Evolutionary conservation across 805 yeast genomes (phyloP).

Genomic region (Kuraishia hungarica): DNA sequence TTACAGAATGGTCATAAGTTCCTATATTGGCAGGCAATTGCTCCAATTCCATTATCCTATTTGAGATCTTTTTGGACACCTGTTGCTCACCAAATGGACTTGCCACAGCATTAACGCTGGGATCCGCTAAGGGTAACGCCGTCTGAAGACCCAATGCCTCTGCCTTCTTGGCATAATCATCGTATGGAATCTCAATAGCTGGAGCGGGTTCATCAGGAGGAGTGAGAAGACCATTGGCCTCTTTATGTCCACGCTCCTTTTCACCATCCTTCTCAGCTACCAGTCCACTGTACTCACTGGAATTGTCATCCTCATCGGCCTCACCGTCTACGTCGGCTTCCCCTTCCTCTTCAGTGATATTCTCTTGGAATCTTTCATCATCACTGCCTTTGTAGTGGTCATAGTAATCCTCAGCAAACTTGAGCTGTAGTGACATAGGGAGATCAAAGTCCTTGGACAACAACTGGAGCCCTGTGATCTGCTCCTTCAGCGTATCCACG

Average conservation of each 20-base stretch:
- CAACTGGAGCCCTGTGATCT: slow-evolving; percentile 54
- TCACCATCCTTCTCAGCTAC: not conserved
- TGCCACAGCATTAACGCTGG: slow-evolving; percentile 38
- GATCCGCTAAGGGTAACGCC: slow-evolving; percentile 18
- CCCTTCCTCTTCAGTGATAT: slow-evolving; percentile 2
- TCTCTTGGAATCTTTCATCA: slow-evolving; percentile 1
- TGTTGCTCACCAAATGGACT: slow-evolving; percentile 40
- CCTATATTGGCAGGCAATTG: slow-evolving; percentile 65
- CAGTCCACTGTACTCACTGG: not conserved
- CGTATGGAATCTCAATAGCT: slow-evolving; percentile 11
- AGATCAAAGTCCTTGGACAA: slow-evolving; percentile 59
- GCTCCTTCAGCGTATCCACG: slow-evolving; percentile 40
- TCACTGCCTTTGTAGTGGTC: slow-evolving; percentile 4
- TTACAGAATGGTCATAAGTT: slow-evolving; percentile 31
- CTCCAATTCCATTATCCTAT: slow-evolving; percentile 54
- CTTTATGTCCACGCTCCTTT: not conserved
- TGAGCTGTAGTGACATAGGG: slow-evolving; percentile 41
- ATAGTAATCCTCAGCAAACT: slow-evolving; percentile 18
- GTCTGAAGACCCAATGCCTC: slow-evolving; percentile 28
- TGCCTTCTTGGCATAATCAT: slow-evolving; percentile 29
- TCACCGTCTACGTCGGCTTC: not conserved
- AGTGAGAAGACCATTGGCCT: not conserved
- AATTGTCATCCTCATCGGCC: not conserved
- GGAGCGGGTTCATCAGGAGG: not conserved
- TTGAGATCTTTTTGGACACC: slow-evolving; percentile 43